These are phyloP conservation scores for Phialophora macrospora DNA, from an alignment of 2,329 filamentous ascomycete species.

Conservation along the genomic window DNA sequence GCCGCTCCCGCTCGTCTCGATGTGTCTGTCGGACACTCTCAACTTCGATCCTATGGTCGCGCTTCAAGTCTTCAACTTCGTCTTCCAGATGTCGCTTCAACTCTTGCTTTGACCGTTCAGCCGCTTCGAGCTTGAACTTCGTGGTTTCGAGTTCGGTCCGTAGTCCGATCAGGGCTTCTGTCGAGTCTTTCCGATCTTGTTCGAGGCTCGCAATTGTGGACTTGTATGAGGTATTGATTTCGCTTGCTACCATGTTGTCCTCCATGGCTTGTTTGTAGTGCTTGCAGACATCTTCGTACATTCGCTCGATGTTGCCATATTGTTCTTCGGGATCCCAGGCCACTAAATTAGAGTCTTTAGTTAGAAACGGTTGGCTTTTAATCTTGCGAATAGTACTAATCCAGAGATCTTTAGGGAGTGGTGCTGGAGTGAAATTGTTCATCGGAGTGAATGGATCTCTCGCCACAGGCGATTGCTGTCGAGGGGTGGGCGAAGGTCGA, in stretches of 20 bases:
- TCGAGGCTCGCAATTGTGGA: constrained; percentile 67
- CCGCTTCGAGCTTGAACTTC: constrained; percentile 57
- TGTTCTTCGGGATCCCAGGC: constrained; percentile 80
- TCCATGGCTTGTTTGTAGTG: constrained; percentile 72
- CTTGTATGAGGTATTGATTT: constrained; percentile 75
- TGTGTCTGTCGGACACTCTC: constrained; percentile 50
- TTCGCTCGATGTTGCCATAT: constrained; percentile 74
- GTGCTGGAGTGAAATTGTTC: constrained; percentile 42
- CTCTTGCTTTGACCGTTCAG: constrained; percentile 58
- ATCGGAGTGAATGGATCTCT: constrained; percentile 42
- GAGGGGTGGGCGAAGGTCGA: constrained; percentile 27
- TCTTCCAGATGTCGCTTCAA: constrained; percentile 58
- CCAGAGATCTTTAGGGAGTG: constrained; percentile 43
- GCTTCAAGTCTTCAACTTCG: constrained; percentile 57
- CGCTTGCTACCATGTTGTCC: constrained; percentile 72
- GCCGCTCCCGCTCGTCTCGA: constrained; percentile 61
- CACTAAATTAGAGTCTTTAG: constrained; percentile 75
- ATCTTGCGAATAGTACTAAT: constrained; percentile 41
- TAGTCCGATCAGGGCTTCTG: constrained; percentile 59
- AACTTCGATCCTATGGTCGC: constrained; percentile 56
- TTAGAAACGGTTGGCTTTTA: constrained; percentile 63
- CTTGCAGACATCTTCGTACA: constrained; percentile 73
- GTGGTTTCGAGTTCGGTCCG: constrained; percentile 71
- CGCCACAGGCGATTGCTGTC: constrained; percentile 44
- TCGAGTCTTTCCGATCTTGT: constrained; percentile 55